Evolutionary conservation across 441 rosid species (phyloP).

Genomic region (Pelargonium myrrhifolium): DNA sequence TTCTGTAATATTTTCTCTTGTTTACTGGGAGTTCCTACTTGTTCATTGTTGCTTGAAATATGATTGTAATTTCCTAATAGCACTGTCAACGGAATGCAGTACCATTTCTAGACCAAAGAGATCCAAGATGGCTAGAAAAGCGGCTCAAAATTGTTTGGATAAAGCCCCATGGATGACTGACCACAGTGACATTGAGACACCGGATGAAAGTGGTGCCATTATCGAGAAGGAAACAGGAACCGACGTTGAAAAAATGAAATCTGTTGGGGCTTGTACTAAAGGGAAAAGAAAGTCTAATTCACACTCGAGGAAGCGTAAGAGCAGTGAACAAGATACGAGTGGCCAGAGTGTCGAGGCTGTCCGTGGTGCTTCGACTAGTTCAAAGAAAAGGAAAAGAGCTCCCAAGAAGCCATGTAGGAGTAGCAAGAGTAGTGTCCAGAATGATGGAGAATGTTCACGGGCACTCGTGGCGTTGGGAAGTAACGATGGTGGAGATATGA

Average conservation of each 20-base stretch:
- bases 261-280: no score
- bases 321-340: neutral
- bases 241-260: slow-evolving; percentile 11
- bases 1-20: neutral
- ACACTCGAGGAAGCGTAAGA: neutral
- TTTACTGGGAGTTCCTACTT: neutral
- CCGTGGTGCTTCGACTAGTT: no score
- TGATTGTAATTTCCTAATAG: neutral
- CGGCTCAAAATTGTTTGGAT: slow-evolving; percentile 14
- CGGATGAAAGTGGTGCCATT: slow-evolving; percentile 3
- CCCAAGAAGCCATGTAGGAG: slow-evolving; percentile 7
- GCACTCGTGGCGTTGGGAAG: slow-evolving; percentile 10
- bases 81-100: slow-evolving; percentile 21
- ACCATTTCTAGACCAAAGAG: slow-evolving; percentile 17
- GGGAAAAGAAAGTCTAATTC: neutral
- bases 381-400: slow-evolving; percentile 1
- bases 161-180: slow-evolving; percentile 14
- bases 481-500: slow-evolving; percentile 4
- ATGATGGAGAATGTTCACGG: neutral
- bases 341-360: no score
- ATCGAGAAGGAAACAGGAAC: slow-evolving; percentile 11
- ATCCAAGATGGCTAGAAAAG: slow-evolving; percentile 19
- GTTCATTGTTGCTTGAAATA: neutral
- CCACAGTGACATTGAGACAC: slow-evolving; percentile 16
- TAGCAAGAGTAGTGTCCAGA: neutral